A percentile compares a stretch with the other conserved stretches of the same genome.
Conservation (phyloP, 2,329 filamentous ascomycete genomes). For the Alternaria viburni region DNA sequence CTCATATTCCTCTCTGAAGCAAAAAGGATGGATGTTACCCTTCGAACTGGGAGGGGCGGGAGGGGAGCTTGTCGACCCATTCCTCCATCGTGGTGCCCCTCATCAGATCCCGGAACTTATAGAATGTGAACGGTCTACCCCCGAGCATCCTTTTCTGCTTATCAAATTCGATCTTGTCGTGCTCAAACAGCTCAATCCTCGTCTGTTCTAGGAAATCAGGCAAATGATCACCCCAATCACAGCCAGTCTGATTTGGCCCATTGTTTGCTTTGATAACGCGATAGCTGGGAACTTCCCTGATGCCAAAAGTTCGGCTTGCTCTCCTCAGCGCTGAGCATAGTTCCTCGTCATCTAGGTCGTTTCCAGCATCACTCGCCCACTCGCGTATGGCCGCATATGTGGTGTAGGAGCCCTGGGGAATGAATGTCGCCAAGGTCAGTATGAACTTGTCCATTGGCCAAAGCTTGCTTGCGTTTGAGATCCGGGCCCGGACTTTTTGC, state of each 20-base stretch:
- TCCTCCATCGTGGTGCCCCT: background rate
- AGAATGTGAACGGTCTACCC: background rate
- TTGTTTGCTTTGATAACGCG: background rate
- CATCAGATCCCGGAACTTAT: background rate
- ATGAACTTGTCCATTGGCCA: background rate
- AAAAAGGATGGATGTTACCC: background rate
- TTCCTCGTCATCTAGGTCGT: background rate
- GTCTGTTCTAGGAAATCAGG: background rate
- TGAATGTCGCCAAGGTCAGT: constrained; percentile 3
- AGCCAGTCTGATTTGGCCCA: background rate
- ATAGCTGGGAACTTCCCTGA: background rate
- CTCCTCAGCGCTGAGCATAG: background rate
- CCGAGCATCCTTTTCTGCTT: background rate
- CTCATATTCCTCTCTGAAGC: background rate
- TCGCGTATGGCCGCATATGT: background rate
- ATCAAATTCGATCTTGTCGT: background rate
- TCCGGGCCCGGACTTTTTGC: background rate
- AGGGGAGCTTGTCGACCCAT: background rate
- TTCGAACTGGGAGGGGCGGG: background rate
- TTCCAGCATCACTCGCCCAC: background rate
- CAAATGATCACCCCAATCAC: background rate
- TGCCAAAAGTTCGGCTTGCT: background rate
- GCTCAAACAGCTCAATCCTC: background rate
- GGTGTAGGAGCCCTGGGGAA: background rate
- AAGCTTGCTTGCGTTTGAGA: background rate